Evolutionary conservation across 2,329 filamentous ascomycete species (phyloP).

Genomic region (Fonsecaea monophora): DNA sequence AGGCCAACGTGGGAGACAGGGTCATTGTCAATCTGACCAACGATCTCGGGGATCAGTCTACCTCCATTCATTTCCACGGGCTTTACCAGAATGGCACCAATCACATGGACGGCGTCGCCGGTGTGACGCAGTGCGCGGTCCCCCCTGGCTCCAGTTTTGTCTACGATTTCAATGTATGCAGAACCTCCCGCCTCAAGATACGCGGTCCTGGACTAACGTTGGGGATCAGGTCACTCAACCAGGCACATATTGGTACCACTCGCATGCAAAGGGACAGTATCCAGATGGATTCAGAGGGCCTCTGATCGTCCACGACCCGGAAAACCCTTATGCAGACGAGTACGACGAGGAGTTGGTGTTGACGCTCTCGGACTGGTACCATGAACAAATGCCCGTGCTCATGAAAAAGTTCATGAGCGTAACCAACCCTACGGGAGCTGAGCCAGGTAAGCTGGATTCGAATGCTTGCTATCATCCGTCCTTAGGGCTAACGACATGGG

Average conservation of each 20-base stretch:
- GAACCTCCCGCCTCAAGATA: neutral
- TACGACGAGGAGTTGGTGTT: slow-evolving; percentile 70
- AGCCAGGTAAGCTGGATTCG: slow-evolving; percentile 54
- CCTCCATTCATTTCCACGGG: slow-evolving; percentile 68
- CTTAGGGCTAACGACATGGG: neutral
- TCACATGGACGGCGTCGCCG: slow-evolving; percentile 73
- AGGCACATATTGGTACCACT: slow-evolving; percentile 82
- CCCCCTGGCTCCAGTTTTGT: slow-evolving; percentile 68
- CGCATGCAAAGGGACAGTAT: slow-evolving; percentile 71
- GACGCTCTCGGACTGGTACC: slow-evolving; percentile 75
- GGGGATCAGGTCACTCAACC: slow-evolving; percentile 61
- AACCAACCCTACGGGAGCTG: slow-evolving; percentile 59
- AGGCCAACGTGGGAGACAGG: slow-evolving; percentile 48
- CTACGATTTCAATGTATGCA: slow-evolving; percentile 70
- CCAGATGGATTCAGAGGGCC: slow-evolving; percentile 72
- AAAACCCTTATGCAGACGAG: slow-evolving; percentile 62
- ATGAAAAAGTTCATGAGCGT: slow-evolving; percentile 56
- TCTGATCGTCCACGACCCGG: slow-evolving; percentile 68
- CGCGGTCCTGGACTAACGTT: slow-evolving; percentile 25
- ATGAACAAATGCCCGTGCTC: slow-evolving; percentile 61
- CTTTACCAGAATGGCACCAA: slow-evolving; percentile 71
- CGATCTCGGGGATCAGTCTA: slow-evolving; percentile 48
- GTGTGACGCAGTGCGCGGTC: slow-evolving; percentile 72
- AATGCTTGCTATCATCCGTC: neutral
- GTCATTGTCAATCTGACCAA: slow-evolving; percentile 51